These are phyloP conservation scores for Peribolospora kevripleyi DNA, from an alignment of 768 basidiomycete genomes.

Conservation along the genomic window DNA sequence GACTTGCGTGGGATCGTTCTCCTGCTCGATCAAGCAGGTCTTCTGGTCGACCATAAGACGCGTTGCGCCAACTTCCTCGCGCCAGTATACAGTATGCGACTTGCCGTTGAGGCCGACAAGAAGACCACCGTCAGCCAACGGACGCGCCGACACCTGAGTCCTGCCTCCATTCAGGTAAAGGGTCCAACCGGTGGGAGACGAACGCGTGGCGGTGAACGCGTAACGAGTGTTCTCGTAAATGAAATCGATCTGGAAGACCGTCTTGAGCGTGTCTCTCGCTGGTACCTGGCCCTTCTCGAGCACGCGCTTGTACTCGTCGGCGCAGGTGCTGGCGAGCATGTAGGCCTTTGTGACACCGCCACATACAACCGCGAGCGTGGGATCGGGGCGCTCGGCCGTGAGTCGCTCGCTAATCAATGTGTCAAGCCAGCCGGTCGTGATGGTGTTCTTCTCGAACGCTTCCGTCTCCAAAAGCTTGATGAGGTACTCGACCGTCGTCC, in stretches of 20 bases:
- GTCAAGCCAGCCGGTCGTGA: constrained; percentile 97
- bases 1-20: constrained; percentile 95
- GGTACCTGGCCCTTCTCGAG: constrained; percentile 98
- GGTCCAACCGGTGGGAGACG: constrained; percentile 69
- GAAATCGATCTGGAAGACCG: constrained; percentile 87
- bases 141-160: constrained; percentile 71
- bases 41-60: constrained; percentile 85
- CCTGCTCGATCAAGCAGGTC: constrained; percentile 95
- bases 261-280: constrained; percentile 76
- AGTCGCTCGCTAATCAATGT: constrained; percentile 88
- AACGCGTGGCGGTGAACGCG: constrained; percentile 81
- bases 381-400: constrained; percentile 87
- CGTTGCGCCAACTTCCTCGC: constrained; percentile 59
- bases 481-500: constrained; percentile 94
- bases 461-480: constrained; percentile 81
- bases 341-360: constrained; percentile 91
- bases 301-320: constrained; percentile 77
- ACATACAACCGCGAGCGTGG: constrained; percentile 76
- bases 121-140: constrained; percentile 82
- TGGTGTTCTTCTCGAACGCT: constrained; percentile 87
- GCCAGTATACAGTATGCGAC: constrained; percentile 93
- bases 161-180: constrained; percentile 89
- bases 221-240: constrained; percentile 91
- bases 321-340: constrained; percentile 66
- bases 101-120: constrained; percentile 74